Evolutionary conservation across 2,329 filamentous ascomycete genomes (phyloP).

Genomic region (Didymella keratinophila): DNA sequence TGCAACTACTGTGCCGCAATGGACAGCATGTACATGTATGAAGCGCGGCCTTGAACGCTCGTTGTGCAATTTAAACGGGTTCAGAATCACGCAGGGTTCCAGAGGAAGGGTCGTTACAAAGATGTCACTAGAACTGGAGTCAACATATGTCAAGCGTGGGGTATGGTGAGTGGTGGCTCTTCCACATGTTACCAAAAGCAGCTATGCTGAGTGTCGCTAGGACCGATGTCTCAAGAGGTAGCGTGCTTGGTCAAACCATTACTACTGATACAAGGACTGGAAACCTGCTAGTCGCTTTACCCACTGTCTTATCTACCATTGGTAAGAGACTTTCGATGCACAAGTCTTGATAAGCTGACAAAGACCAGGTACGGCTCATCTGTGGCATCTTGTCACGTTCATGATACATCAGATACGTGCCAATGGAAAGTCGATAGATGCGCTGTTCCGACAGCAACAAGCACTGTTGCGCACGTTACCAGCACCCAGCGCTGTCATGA

Average conservation of each 20-base stretch:
- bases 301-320: slow-evolving; percentile 26
- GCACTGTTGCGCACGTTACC: slow-evolving; percentile 30
- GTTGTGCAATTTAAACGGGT: background rate
- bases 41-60: background rate
- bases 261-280: slow-evolving; percentile 32
- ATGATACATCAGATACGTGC: slow-evolving; percentile 27
- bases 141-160: slow-evolving; percentile 4
- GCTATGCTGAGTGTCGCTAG: background rate
- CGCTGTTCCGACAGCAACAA: slow-evolving; percentile 31
- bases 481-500: slow-evolving; percentile 24
- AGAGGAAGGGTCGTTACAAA: background rate
- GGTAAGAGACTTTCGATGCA: background rate
- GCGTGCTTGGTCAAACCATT: slow-evolving; percentile 29
- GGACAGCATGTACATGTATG: background rate
- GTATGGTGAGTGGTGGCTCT: slow-evolving; percentile 1
- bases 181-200: no score
- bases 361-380: slow-evolving; percentile 18
- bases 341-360: background rate
- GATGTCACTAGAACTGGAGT: slow-evolving; percentile 14
- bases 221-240: slow-evolving; percentile 19
- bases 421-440: slow-evolving; percentile 19
- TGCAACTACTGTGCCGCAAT: slow-evolving; percentile 10
- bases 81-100: background rate
- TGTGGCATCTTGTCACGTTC: slow-evolving; percentile 34
- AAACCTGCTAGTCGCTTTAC: slow-evolving; percentile 28